Evolutionary conservation across 192 early-diverging fungal genomes (phyloP), one percentile per base, ranked within the genome.

Genomic region (Podila epicladia): DNA sequence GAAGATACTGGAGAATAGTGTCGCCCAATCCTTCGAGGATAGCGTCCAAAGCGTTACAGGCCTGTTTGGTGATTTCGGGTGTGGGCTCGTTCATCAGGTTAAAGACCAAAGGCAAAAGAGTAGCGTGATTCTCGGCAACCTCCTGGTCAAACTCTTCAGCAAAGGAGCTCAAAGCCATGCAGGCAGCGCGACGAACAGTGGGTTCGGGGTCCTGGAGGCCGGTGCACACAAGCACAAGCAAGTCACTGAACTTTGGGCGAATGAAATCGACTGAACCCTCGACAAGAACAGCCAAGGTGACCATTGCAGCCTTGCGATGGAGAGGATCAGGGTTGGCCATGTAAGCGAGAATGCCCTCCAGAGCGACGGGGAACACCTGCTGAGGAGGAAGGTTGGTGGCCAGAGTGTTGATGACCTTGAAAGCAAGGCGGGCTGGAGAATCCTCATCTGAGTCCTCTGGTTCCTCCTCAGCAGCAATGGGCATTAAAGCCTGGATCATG

Each of bases 191-290:
- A 67, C 95, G 92, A 53, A 97, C 96, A 48, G 85, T 84, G 15
- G 84, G 84, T 62, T 96, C 91, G 11, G 91, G 86, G 66, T 98
- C 96, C 71, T 94, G 90, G 37, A 98, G 88, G 49, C 94, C 95
- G 49, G 88, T 79, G 72, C 90, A 90, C 4, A 98, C 87, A 12
- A 97, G 72, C 11, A 88, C 83, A 35, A 97, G 83, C 57, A 98
- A 85, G n/a, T 95, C 95, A 58, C 91, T 88, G 59, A 95, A 89
- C 74, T 90, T 89, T 60, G 89, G 83, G 49, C 93, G 89, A 72
- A 95, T 95, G 62, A 89, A 92, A 66, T 98, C 96, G 19, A 95
- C 93, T 62, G 93, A 94, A 13, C 94, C 94, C 79, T 98, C 96
- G 33, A 95, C 90, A 62, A 94, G 83, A 60, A 90, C 76, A 35